A percentile compares a stretch with the other conserved stretches of the same genome.
phyloP scores from a whole-genome alignment of 1,139 yeast species.

The Hyphopichia khmerensis region DNA sequence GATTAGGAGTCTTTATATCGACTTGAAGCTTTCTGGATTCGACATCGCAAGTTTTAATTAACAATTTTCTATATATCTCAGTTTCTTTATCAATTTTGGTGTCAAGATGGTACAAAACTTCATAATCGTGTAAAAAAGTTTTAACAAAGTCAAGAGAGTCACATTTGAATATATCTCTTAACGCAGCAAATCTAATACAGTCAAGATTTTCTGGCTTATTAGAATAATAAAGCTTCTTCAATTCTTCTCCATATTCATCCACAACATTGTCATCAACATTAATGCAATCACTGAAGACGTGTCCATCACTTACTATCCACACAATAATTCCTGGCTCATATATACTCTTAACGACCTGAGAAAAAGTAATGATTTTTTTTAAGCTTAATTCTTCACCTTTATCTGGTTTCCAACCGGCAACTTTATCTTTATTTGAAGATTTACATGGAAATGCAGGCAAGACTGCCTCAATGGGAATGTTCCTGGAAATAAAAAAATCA shows the following conservation, averaged over 20 bases:
- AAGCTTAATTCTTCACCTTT: slow-evolving; percentile 42
- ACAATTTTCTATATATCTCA: slow-evolving; percentile 37
- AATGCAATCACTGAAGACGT: slow-evolving; percentile 63
- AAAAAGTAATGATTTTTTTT: slow-evolving; percentile 29
- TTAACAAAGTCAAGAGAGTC: slow-evolving; percentile 15
- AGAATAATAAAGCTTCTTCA: slow-evolving; percentile 38
- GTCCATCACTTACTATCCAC: slow-evolving; percentile 64
- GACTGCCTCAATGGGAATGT: slow-evolving; percentile 51
- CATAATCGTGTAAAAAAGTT: slow-evolving; percentile 18
- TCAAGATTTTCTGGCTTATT: slow-evolving; percentile 26
- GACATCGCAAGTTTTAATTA: slow-evolving; percentile 40
- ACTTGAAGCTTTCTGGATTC: slow-evolving; percentile 33
- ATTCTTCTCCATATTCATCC: slow-evolving; percentile 43
- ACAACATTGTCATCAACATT: slow-evolving; percentile 54
- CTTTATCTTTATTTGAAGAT: slow-evolving; percentile 55
- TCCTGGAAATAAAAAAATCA: slow-evolving; percentile 48
- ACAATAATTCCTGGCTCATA: slow-evolving; percentile 57
- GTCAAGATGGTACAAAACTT: slow-evolving; percentile 31
- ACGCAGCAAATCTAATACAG: slow-evolving; percentile 32
- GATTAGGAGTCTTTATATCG: slow-evolving; percentile 40
- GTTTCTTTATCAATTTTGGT: slow-evolving; percentile 34
- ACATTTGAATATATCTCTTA: slow-evolving; percentile 35
- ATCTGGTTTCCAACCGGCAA: slow-evolving; percentile 52
- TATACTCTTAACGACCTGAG: slow-evolving; percentile 29
- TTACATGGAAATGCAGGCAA: slow-evolving; percentile 68